A percentile compares a stretch with the other conserved stretches of the same genome.
phyloP scores from a whole-genome alignment of 2,329 filamentous ascomycete species.

The Aspergillus amoenus region DNA sequence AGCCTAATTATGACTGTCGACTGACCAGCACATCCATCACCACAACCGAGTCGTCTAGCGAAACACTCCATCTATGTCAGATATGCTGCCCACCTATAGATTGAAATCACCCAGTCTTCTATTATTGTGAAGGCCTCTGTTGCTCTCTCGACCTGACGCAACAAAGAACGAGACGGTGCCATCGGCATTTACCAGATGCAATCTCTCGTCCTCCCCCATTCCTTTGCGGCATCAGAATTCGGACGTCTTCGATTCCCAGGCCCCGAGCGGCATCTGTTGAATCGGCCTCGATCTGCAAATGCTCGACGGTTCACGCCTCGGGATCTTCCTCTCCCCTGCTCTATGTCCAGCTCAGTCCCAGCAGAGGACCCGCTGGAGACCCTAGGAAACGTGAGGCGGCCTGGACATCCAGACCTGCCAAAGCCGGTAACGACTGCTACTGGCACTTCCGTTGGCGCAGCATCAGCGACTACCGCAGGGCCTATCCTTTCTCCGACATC shows the following conservation, averaged over 20 bases:
- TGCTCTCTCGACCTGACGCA: background rate
- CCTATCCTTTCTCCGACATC: conserved; percentile 15
- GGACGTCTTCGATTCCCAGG: conserved; percentile 35
- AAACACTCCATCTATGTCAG: conserved; percentile 18
- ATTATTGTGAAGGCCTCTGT: conserved; percentile 22
- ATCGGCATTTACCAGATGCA: conserved; percentile 34
- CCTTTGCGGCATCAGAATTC: conserved; percentile 37
- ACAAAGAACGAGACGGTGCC: conserved; percentile 2
- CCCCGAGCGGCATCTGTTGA: conserved; percentile 35
- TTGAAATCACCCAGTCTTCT: conserved; percentile 20
- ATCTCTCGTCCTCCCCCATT: conserved; percentile 42
- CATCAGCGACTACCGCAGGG: conserved; percentile 11
- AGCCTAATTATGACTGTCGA: conserved; percentile 26
- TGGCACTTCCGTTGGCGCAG: conserved; percentile 4
- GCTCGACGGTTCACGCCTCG: conserved; percentile 39
- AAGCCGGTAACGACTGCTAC: conserved; percentile 20
- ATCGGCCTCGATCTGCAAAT: conserved; percentile 36
- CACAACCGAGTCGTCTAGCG: conserved; percentile 15
- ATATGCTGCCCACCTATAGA: conserved; percentile 30
- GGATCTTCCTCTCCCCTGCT: conserved; percentile 41
- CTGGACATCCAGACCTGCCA: conserved; percentile 31
- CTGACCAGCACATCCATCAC: conserved; percentile 21
- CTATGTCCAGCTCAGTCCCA: conserved; percentile 45
- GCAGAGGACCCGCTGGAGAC: conserved; percentile 38
- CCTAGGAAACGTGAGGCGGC: conserved; percentile 34